Evolutionary conservation across 805 yeast species (phyloP).

Genomic region (Pichia cabralensis): DNA sequence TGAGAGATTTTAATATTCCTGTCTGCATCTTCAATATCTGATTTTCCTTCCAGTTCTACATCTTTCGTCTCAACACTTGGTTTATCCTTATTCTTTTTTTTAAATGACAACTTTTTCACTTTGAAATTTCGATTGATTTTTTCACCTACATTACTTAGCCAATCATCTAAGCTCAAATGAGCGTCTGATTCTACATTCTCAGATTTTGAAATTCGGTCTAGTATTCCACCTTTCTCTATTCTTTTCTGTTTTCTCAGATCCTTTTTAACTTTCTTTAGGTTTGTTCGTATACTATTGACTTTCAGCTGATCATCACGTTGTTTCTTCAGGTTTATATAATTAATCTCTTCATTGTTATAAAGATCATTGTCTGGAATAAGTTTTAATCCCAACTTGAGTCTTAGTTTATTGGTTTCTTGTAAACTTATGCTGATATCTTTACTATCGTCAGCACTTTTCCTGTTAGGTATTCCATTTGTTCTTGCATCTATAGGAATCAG

Average conservation of each 20-base stretch:
- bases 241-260: conserved; percentile 16
- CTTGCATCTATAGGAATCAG: conserved; percentile 34
- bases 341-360: conserved; percentile 25
- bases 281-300: no score
- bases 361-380: conserved; percentile 34
- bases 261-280: no score
- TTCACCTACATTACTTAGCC: conserved; percentile 23
- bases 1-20: conserved; percentile 38
- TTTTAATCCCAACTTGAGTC: conserved; percentile 34
- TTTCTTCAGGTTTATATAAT: conserved; percentile 27
- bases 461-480: conserved; percentile 14
- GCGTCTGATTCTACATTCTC: conserved; percentile 12
- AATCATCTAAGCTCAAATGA: conserved; percentile 26
- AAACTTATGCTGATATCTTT: no score
- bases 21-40: conserved; percentile 22
- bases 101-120: conserved; percentile 7
- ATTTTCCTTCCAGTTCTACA: conserved; percentile 6
- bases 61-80: no score
- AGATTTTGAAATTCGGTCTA: conserved; percentile 19
- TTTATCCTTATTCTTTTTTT: conserved; percentile 3
- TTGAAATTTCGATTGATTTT: not conserved
- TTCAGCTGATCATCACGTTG: no score
- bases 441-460: no score
- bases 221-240: conserved; percentile 17
- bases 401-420: conserved; percentile 37